phyloP scores from a whole-genome alignment of 2,329 filamentous ascomycete species.

The Xylariomycetidae sp. region DNA sequence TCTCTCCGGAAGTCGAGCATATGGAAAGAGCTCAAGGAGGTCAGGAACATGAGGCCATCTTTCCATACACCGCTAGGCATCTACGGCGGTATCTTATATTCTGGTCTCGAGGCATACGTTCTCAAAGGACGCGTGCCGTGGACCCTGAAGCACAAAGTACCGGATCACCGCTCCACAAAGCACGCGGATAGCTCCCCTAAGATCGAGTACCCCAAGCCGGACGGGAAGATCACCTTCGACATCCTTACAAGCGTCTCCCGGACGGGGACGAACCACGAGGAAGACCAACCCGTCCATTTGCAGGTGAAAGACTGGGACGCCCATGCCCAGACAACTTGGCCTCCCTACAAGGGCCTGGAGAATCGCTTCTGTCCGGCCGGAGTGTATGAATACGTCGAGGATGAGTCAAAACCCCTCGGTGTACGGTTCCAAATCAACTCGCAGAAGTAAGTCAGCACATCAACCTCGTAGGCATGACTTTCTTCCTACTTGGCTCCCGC shows the following conservation, averaged over 20 bases:
- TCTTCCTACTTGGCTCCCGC: no score
- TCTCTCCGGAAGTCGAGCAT: conserved; percentile 79
- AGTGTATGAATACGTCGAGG: conserved; percentile 97
- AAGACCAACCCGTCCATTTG: conserved; percentile 94
- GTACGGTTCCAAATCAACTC: conserved; percentile 97
- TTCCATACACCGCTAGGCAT: conserved; percentile 86
- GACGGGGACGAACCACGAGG: conserved; percentile 96
- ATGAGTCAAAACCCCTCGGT: conserved; percentile 77
- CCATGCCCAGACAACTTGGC: conserved; percentile 79
- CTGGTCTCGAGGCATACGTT: conserved; percentile 84
- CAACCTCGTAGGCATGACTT: no score
- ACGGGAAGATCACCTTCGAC: conserved; percentile 92
- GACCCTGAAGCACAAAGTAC: conserved; percentile 81
- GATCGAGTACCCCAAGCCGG: conserved; percentile 96
- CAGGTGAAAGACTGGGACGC: conserved; percentile 94
- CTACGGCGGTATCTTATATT: conserved; percentile 88
- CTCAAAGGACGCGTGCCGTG: conserved; percentile 83
- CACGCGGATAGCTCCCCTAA: conserved; percentile 73
- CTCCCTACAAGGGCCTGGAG: conserved; percentile 85
- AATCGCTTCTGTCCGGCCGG: conserved; percentile 96
- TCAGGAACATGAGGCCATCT: conserved; percentile 95
- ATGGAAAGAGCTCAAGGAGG: conserved; percentile 91
- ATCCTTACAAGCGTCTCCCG: conserved; percentile 92
- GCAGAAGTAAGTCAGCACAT: conserved; percentile 73
- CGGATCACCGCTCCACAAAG: conserved; percentile 76